phyloP scores from a whole-genome alignment of 2,329 filamentous ascomycete species.

The Trichophyton simii region DNA sequence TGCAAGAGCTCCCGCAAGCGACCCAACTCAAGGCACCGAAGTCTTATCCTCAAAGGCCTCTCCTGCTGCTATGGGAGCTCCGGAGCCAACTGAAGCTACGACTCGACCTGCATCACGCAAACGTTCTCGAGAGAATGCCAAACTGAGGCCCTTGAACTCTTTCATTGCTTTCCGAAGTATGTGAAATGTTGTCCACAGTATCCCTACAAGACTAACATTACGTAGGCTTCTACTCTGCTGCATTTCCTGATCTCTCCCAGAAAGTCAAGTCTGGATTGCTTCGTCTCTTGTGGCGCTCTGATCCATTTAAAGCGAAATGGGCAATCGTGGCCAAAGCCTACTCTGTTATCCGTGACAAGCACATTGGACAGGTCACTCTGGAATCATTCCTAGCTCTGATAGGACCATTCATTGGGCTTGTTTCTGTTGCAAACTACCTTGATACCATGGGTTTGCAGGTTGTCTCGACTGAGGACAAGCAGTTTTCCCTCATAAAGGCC shows the following conservation, averaged over 20 bases:
- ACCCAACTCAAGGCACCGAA: conserved; percentile 3
- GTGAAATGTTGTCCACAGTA: background rate
- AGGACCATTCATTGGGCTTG: conserved; percentile 37
- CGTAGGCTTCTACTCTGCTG: conserved; percentile 36
- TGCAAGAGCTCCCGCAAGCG: background rate
- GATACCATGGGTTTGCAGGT: conserved; percentile 37
- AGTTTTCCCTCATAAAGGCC: conserved; percentile 16
- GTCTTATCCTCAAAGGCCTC: background rate
- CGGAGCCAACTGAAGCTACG: conserved; percentile 2
- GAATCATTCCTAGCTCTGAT: conserved; percentile 37
- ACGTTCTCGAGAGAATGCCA: conserved; percentile 14
- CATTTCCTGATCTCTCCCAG: conserved; percentile 38
- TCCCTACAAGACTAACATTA: background rate
- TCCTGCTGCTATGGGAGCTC: background rate
- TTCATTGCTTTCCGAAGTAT: conserved; percentile 30
- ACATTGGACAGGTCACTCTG: conserved; percentile 36
- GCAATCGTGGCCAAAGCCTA: conserved; percentile 43
- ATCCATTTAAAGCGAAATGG: conserved; percentile 42
- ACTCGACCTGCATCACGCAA: conserved; percentile 13
- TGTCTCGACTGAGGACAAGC: conserved; percentile 19
- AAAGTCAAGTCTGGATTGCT: conserved; percentile 42
- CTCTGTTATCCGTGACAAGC: conserved; percentile 42
- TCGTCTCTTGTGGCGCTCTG: conserved; percentile 38
- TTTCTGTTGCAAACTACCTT: conserved; percentile 37
- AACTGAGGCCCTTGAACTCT: conserved; percentile 24